Conservation (phyloP, 2,329 filamentous ascomycete genomes). For the Sclerotinia trifoliorum region DNA sequence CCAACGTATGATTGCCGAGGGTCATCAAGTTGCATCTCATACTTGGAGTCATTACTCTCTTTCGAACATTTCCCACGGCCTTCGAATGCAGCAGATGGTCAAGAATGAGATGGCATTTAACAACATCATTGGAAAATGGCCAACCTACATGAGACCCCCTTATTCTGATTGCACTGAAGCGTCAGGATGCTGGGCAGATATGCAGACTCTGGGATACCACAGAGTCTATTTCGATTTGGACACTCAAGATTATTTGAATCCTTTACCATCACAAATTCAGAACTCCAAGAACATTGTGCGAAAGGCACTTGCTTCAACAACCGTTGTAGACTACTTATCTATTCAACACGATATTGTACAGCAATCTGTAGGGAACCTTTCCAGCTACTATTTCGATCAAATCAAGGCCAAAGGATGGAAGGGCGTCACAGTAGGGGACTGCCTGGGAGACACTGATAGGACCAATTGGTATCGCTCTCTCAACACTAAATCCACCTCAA, state of each 20-base stretch:
- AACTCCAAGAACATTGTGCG: conserved; percentile 47
- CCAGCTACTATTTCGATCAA: conserved; percentile 35
- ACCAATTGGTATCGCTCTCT: conserved; percentile 44
- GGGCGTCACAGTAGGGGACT: conserved; percentile 48
- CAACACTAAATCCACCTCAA: neutral
- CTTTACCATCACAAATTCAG: conserved; percentile 44
- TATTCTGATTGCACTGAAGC: conserved; percentile 40
- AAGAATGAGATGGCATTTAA: conserved; percentile 54
- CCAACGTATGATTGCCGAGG: conserved; percentile 32
- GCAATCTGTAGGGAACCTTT: conserved; percentile 38
- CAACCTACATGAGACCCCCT: conserved; percentile 51
- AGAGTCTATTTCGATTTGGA: conserved; percentile 50
- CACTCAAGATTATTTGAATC: conserved; percentile 50
- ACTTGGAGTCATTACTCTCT: conserved; percentile 53
- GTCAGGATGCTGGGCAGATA: conserved; percentile 41
- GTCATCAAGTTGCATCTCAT: conserved; percentile 60
- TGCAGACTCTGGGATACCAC: conserved; percentile 46
- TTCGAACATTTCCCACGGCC: conserved; percentile 43
- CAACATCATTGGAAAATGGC: conserved; percentile 53
- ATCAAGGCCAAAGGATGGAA: conserved; percentile 41
- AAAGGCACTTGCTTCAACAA: conserved; percentile 38
- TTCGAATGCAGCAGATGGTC: conserved; percentile 49
- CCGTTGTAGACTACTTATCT: conserved; percentile 41
- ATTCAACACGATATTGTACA: conserved; percentile 45
- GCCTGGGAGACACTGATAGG: conserved; percentile 44